Evolutionary conservation across 495 filamentous ascomycete genomes (phyloP).

Genomic region (Cercophora sp.): DNA sequence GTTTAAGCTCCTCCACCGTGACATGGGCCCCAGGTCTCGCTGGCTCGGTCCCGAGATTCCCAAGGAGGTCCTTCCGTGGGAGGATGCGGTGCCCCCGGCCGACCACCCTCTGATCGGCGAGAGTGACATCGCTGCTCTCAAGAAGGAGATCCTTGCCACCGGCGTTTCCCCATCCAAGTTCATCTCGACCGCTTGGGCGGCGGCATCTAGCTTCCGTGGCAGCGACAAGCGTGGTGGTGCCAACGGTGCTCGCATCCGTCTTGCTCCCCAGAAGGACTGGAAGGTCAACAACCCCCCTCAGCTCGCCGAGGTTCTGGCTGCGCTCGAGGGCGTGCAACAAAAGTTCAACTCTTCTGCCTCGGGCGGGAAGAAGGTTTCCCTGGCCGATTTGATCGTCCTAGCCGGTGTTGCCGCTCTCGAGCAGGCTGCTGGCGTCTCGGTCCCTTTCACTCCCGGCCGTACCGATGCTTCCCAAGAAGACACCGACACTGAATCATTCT

Average conservation of each 20-base stretch:
- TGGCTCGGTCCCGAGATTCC: slow-evolving; percentile 70
- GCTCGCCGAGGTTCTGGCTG: slow-evolving; percentile 52
- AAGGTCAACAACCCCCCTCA: slow-evolving; percentile 61
- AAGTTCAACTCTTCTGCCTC: slow-evolving; percentile 58
- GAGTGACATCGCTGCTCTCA: slow-evolving; percentile 55
- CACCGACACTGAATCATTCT: slow-evolving; percentile 60
- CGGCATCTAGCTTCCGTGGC: slow-evolving; percentile 68
- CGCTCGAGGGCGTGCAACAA: slow-evolving; percentile 58
- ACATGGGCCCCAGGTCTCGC: slow-evolving; percentile 63
- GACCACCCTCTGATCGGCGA: slow-evolving; percentile 54
- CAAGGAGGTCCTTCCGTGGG: slow-evolving; percentile 58
- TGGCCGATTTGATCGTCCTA: slow-evolving; percentile 70
- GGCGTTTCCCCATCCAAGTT: slow-evolving; percentile 54
- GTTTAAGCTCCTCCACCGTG: slow-evolving; percentile 76
- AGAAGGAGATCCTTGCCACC: slow-evolving; percentile 58
- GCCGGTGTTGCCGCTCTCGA: slow-evolving; percentile 65
- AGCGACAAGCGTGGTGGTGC: slow-evolving; percentile 73
- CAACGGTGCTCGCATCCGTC: slow-evolving; percentile 69
- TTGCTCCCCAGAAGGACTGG: slow-evolving; percentile 66
- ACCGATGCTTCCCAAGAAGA: slow-evolving; percentile 54
- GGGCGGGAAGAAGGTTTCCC: slow-evolving; percentile 61
- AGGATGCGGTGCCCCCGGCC: slow-evolving; percentile 58
- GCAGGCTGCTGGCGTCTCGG: slow-evolving; percentile 52
- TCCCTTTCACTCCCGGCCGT: slow-evolving; percentile 49
- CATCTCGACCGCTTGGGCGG: slow-evolving; percentile 62